phyloP scores from a whole-genome alignment of 2,329 filamentous ascomycete species.

The Calonectria henricotiae region DNA sequence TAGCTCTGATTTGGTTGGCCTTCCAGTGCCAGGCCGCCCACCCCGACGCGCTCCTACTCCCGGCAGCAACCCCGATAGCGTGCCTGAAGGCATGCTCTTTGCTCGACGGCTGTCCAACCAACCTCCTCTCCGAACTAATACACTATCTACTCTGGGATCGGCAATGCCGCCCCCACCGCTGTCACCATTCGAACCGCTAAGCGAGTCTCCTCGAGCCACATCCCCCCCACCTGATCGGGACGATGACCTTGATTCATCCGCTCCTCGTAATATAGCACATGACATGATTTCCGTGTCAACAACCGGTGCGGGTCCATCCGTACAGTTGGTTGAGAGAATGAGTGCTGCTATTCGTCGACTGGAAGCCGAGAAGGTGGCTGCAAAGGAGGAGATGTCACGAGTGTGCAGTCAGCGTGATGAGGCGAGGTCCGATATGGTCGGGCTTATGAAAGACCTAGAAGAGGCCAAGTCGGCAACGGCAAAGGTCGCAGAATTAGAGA shows the following conservation, averaged over 20 bases:
- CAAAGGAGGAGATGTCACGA: slow-evolving; percentile 87
- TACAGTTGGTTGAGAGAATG: slow-evolving; percentile 97
- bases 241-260: slow-evolving; percentile 69
- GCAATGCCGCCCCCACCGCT: slow-evolving; percentile 62
- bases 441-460: slow-evolving; percentile 90
- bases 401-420: slow-evolving; percentile 92
- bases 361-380: slow-evolving; percentile 91
- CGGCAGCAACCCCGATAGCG: slow-evolving; percentile 65
- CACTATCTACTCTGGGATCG: slow-evolving; percentile 59
- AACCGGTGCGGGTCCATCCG: slow-evolving; percentile 89
- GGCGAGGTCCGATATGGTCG: slow-evolving; percentile 91
- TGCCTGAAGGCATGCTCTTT: slow-evolving; percentile 60
- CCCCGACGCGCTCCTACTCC: slow-evolving; percentile 60
- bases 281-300: slow-evolving; percentile 93
- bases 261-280: slow-evolving; percentile 80
- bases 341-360: slow-evolving; percentile 91
- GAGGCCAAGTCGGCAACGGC: slow-evolving; percentile 74
- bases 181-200: slow-evolving; percentile 64
- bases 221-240: slow-evolving; percentile 65
- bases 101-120: slow-evolving; percentile 69
- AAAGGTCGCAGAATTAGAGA: slow-evolving; percentile 77
- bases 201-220: slow-evolving; percentile 57
- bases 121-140: slow-evolving; percentile 62
- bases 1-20: slow-evolving; percentile 69
- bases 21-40: slow-evolving; percentile 60